phyloP scores from a whole-genome alignment of 1,284 basidiomycete species.

The Naganishia sp. region DNA sequence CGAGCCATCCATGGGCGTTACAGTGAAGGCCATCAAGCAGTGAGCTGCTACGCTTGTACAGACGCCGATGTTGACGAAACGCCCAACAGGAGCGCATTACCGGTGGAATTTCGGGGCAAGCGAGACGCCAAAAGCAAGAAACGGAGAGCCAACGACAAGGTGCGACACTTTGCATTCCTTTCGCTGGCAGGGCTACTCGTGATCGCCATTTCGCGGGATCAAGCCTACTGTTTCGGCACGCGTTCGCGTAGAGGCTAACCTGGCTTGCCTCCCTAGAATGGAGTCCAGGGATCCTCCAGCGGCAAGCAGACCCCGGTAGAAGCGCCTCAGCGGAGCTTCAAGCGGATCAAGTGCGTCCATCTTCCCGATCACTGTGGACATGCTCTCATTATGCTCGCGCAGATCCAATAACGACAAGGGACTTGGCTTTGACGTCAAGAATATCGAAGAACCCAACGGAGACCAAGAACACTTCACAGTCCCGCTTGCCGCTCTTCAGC shows the following conservation, averaged over 20 bases:
- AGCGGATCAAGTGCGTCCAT: conserved; percentile 29
- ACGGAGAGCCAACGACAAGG: conserved; percentile 29
- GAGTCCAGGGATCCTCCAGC: conserved; percentile 17
- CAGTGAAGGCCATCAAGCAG: conserved; percentile 92
- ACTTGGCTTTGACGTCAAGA: conserved; percentile 24
- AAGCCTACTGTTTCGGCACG: background rate
- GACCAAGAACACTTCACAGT: conserved; percentile 15
- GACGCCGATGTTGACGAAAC: background rate
- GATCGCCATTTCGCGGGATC: background rate
- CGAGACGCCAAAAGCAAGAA: conserved; percentile 26
- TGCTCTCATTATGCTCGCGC: background rate
- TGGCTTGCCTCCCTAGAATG: conserved; percentile 13
- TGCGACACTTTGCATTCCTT: background rate
- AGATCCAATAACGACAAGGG: conserved; percentile 32
- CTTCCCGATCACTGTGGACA: background rate
- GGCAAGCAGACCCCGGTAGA: conserved; percentile 28
- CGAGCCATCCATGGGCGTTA: conserved; percentile 88
- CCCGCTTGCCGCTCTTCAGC: conserved; percentile 14
- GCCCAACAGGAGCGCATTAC: conserved; percentile 2
- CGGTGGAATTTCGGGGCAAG: conserved; percentile 16
- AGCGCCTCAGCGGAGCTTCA: conserved; percentile 26
- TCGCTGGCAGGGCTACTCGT: background rate
- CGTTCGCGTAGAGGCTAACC: background rate
- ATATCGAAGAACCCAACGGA: conserved; percentile 13
- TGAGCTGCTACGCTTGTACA: conserved; percentile 50